Conservation (phyloP, 176 grass and related monocot species). For the Microstegium vimineum region DNA sequence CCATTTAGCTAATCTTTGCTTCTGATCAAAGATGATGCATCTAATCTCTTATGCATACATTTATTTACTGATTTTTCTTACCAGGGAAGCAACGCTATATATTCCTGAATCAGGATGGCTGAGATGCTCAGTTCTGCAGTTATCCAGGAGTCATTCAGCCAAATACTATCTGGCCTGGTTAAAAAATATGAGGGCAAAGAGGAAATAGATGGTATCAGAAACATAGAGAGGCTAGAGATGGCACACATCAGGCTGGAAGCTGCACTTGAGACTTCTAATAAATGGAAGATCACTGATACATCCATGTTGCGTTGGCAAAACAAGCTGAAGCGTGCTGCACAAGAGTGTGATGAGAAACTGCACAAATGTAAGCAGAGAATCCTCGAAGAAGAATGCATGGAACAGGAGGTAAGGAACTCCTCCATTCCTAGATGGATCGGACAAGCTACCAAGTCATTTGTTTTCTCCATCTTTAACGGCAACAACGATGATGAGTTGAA, state of each 20-base stretch:
- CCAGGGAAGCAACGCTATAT: not conserved
- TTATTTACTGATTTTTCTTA: not conserved
- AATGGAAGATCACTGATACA: not conserved
- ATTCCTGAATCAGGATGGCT: not conserved
- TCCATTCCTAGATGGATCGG: not conserved
- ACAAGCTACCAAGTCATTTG: not conserved
- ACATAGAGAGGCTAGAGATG: conserved; percentile 20
- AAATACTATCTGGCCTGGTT: not conserved
- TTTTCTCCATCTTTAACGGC: not conserved
- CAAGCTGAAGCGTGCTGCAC: conserved; percentile 12
- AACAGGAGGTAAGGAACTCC: not conserved
- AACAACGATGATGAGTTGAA: not conserved
- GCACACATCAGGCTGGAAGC: conserved; percentile 6
- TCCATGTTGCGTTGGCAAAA: not conserved
- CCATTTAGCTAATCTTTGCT: not conserved
- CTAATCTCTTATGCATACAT: not conserved
- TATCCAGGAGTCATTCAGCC: not conserved
- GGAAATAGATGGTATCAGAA: no score
- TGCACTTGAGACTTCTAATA: not conserved
- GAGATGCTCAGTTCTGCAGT: not conserved
- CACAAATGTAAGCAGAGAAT: not conserved
- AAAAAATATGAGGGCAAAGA: not conserved
- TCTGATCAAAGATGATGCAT: not conserved
- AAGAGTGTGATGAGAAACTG: not conserved
- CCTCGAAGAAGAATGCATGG: not conserved